These are phyloP conservation scores for Hypholoma fasciculare DNA, from an alignment of 768 basidiomycete genomes.

Conservation along the genomic window DNA sequence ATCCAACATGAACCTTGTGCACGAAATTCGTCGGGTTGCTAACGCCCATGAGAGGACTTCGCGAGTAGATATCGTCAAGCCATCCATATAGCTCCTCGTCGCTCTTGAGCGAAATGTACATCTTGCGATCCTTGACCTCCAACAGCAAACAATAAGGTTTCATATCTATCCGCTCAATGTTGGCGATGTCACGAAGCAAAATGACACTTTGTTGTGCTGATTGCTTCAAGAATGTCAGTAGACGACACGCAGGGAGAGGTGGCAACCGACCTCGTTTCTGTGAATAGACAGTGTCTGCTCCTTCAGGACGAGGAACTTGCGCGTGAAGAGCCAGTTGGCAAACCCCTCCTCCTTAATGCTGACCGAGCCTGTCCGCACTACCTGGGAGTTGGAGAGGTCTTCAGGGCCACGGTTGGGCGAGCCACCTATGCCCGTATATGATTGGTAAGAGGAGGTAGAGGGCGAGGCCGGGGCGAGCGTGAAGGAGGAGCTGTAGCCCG, in stretches of 20 bases:
- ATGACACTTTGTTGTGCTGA: slow-evolving; percentile 62
- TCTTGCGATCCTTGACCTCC: slow-evolving; percentile 82
- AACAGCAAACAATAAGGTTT: slow-evolving; percentile 93
- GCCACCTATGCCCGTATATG: slow-evolving; percentile 83
- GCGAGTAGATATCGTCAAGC: slow-evolving; percentile 95
- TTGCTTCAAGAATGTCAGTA: slow-evolving; percentile 26
- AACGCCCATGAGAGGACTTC: slow-evolving; percentile 91
- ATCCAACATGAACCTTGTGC: slow-evolving; percentile 98
- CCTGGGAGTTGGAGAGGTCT: slow-evolving; percentile 36
- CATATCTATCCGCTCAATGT: slow-evolving; percentile 89
- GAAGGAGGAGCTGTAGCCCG: slow-evolving; percentile 63
- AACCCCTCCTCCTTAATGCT: slow-evolving; percentile 95
- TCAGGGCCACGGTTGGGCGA: slow-evolving; percentile 60
- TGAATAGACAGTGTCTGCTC: slow-evolving; percentile 80
- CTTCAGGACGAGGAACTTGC: slow-evolving; percentile 86
- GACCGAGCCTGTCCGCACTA: slow-evolving; percentile 72
- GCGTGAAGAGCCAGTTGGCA: slow-evolving; percentile 88
- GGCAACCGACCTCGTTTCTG: slow-evolving; percentile 81
- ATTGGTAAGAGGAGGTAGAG: slow-evolving; percentile 61
- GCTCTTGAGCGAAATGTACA: slow-evolving; percentile 80
- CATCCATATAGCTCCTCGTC: slow-evolving; percentile 98
- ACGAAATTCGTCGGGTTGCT: slow-evolving; percentile 97
- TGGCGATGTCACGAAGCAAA: slow-evolving; percentile 73
- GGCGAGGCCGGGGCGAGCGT: slow-evolving; percentile 49
- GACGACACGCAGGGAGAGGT: background rate